Percentiles rank a stretch among this genome's conserved stretches.
phyloP scores from a whole-genome alignment of 2,329 filamentous ascomycete genomes.

The Pseudogymnoascus sp. region DNA sequence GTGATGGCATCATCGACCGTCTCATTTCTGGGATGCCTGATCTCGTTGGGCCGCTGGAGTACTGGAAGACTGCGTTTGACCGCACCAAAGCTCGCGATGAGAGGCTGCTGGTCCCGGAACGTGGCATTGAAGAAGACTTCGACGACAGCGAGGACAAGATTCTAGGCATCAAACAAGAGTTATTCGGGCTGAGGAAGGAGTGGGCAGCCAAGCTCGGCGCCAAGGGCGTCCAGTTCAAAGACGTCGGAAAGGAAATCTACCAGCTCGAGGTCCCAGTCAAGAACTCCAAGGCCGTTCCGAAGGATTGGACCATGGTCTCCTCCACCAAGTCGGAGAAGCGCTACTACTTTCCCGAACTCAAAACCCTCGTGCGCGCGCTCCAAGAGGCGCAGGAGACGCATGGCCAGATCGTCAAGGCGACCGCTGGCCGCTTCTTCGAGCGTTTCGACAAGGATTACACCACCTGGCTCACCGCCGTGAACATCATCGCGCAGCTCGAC shows the following conservation, averaged over 20 bases:
- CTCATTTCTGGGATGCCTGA: conserved; percentile 82
- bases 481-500: conserved; percentile 84
- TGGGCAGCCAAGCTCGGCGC: conserved; percentile 68
- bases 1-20: conserved; percentile 74
- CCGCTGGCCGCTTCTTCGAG: conserved; percentile 71
- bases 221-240: conserved; percentile 61
- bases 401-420: conserved; percentile 80
- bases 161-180: conserved; percentile 62
- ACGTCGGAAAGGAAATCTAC: conserved; percentile 95
- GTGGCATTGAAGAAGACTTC: conserved; percentile 85
- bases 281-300: conserved; percentile 65
- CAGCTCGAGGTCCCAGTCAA: conserved; percentile 85
- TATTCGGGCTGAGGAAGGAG: conserved; percentile 62
- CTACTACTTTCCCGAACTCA: conserved; percentile 84
- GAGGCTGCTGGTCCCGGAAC: conserved; percentile 75
- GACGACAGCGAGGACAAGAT: conserved; percentile 74
- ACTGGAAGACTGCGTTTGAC: conserved; percentile 91
- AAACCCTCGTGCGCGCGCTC: conserved; percentile 71
- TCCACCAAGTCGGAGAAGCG: conserved; percentile 83
- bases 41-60: conserved; percentile 61
- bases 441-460: conserved; percentile 83
- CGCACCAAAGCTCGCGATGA: conserved; percentile 67
- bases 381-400: conserved; percentile 94
- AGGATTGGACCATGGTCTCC: conserved; percentile 92
- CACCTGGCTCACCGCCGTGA: conserved; percentile 81